Evolutionary conservation across 495 filamentous ascomycete genomes (phyloP).

Genomic region (Trichoderma reesei): DNA sequence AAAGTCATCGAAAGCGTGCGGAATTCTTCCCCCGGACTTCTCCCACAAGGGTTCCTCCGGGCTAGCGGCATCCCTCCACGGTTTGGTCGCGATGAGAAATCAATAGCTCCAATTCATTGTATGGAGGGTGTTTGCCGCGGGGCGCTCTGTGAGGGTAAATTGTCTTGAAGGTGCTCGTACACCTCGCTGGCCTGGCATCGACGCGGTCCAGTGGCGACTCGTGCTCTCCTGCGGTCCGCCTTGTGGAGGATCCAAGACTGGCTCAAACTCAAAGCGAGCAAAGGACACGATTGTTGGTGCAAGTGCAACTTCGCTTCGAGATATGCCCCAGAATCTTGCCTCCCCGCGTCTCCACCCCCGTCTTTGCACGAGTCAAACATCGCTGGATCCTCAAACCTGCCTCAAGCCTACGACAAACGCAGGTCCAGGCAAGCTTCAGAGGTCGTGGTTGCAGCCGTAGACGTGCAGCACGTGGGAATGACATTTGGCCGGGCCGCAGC

Average conservation of each 20-base stretch:
- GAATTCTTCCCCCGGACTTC: not conserved
- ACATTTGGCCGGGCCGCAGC: not conserved
- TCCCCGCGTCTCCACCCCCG: not conserved
- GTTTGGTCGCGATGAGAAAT: not conserved
- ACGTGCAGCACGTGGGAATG: not conserved
- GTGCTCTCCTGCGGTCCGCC: not conserved
- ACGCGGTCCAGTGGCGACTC: not conserved
- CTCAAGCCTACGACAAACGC: not conserved
- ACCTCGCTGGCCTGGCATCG: no score
- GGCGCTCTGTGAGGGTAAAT: no score
- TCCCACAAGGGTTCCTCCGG: not conserved
- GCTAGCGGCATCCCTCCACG: not conserved
- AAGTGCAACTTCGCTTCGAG: not conserved
- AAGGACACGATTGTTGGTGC: not conserved
- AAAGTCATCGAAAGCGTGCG: not conserved
- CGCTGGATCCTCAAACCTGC: not conserved
- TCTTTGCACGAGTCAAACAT: not conserved
- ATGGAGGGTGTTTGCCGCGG: no score
- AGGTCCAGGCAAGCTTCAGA: not conserved
- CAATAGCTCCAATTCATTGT: not conserved
- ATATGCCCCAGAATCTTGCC: not conserved
- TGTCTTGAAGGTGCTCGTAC: no score
- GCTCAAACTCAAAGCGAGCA: not conserved
- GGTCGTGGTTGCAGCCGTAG: not conserved
- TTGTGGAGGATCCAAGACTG: not conserved